phyloP scores from a whole-genome alignment of 805 yeast genomes.

The Kluyveromyces wickerhamii region DNA sequence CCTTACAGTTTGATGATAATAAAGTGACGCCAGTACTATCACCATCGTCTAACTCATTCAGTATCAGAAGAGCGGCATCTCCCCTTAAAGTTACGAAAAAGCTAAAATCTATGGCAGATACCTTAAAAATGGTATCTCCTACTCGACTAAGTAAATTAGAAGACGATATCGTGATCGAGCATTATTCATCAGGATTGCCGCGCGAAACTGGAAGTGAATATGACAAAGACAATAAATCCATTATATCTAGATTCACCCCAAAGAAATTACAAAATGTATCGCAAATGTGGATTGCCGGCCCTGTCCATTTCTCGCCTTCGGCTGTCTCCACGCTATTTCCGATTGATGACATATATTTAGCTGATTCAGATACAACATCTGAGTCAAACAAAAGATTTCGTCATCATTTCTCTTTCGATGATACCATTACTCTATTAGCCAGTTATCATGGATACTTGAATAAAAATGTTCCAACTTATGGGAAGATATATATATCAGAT shows the following conservation, averaged over 20 bases:
- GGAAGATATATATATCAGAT: slow-evolving; percentile 68
- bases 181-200: slow-evolving; percentile 1
- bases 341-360: slow-evolving; percentile 45
- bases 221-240: slow-evolving; percentile 2
- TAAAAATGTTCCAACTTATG: slow-evolving; percentile 71
- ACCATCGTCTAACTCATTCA: not conserved
- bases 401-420: slow-evolving; percentile 55
- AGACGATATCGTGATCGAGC: slow-evolving; percentile 4
- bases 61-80: not conserved
- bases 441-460: slow-evolving; percentile 64
- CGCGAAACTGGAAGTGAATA: not conserved
- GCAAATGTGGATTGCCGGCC: slow-evolving; percentile 50
- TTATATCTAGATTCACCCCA: not conserved
- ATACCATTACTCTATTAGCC: slow-evolving; percentile 46
- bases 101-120: slow-evolving; percentile 5
- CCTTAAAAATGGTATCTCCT: slow-evolving; percentile 2
- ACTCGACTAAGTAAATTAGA: not conserved
- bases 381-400: slow-evolving; percentile 53
- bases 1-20: not conserved
- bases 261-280: slow-evolving; percentile 15
- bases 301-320: slow-evolving; percentile 48
- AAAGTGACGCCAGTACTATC: not conserved
- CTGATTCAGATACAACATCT: slow-evolving; percentile 35
- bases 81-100: not conserved
- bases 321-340: slow-evolving; percentile 33